A percentile compares a stretch with the other conserved stretches of the same genome.
Evolutionary conservation across 371 early-diverging fungal genomes (phyloP).

Genomic region (Rhizopus microsporus): DNA sequence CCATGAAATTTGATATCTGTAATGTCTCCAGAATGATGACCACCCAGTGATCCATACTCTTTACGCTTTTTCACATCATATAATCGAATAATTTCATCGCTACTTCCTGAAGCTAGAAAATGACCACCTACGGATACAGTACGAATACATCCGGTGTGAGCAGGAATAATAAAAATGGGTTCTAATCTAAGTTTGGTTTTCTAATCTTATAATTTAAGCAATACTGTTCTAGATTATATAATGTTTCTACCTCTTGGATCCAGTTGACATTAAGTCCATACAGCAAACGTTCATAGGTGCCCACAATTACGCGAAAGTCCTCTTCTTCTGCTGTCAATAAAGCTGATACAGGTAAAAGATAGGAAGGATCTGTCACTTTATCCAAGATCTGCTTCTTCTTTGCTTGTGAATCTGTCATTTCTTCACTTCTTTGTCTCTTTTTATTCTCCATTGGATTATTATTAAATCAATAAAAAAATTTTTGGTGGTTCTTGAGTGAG

Average conservation of each 20-base stretch:
- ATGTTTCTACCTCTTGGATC: conserved; percentile 29
- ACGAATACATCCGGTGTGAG: conserved; percentile 93
- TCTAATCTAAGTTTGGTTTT: conserved; percentile 44
- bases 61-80: conserved; percentile 87
- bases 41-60: conserved; percentile 87
- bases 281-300: conserved; percentile 94
- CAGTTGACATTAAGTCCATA: conserved; percentile 85
- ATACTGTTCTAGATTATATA: not conserved
- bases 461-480: no score
- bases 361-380: conserved; percentile 12
- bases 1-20: conserved; percentile 81
- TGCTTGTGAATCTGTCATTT: conserved; percentile 17
- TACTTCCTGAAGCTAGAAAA: conserved; percentile 92
- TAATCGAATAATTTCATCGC: conserved; percentile 91
- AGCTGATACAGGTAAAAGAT: conserved; percentile 21
- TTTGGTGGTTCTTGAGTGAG: no score
- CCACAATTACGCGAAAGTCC: conserved; percentile 77
- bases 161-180: conserved; percentile 91
- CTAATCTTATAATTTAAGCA: conserved; percentile 3
- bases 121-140: conserved; percentile 76
- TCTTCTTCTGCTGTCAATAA: conserved; percentile 28
- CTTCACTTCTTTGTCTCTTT: conserved; percentile 27
- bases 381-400: conserved; percentile 26
- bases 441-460: conserved; percentile 12
- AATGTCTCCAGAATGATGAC: conserved; percentile 88